Conservation (phyloP, 2,329 filamentous ascomycete genomes). For the Aspergillus hortae region DNA sequence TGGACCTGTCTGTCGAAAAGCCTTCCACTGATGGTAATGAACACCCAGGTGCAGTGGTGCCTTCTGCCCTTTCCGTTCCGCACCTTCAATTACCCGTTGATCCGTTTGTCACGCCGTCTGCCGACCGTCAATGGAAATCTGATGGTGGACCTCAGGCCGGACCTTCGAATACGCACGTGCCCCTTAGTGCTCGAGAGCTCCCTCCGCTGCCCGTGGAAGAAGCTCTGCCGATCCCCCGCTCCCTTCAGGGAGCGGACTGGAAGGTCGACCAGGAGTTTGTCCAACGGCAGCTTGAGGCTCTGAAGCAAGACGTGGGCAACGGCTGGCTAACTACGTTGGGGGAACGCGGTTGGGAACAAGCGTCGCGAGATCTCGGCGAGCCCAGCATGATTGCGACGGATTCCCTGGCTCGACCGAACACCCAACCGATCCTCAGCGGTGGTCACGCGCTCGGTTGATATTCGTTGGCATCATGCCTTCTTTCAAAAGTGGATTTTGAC, state of each 20-base stretch:
- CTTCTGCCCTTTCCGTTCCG: conserved; percentile 27
- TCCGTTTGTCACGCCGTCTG: conserved; percentile 20
- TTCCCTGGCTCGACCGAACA: conserved; percentile 32
- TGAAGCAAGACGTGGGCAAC: conserved; percentile 80
- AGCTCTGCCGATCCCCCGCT: conserved; percentile 20
- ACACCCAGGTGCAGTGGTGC: conserved; percentile 24
- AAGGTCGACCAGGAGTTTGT: conserved; percentile 69
- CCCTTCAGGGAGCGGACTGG: conserved; percentile 29
- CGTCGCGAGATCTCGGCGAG: conserved; percentile 32
- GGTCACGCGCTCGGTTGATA: conserved; percentile 28
- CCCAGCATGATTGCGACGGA: conserved; percentile 29
- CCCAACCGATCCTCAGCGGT: conserved; percentile 40
- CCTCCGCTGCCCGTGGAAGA: conserved; percentile 13
- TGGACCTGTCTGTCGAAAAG: conserved; percentile 53
- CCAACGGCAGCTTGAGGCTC: conserved; percentile 78
- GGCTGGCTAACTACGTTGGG: conserved; percentile 83
- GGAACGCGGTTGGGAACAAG: conserved; percentile 62
- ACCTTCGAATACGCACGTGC: conserved; percentile 20
- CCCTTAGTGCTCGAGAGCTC: conserved; percentile 15
- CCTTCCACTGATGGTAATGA: conserved; percentile 28
- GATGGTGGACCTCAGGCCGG: conserved; percentile 29
- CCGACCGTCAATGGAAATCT: conserved; percentile 28
- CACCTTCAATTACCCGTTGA: conserved; percentile 27
- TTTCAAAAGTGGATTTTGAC: background rate
- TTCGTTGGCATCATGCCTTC: background rate